Percentiles rank a stretch among this genome's conserved stretches.
Conservation (phyloP, 495 filamentous ascomycete species). For the Annulohypoxylon moriforme region DNA sequence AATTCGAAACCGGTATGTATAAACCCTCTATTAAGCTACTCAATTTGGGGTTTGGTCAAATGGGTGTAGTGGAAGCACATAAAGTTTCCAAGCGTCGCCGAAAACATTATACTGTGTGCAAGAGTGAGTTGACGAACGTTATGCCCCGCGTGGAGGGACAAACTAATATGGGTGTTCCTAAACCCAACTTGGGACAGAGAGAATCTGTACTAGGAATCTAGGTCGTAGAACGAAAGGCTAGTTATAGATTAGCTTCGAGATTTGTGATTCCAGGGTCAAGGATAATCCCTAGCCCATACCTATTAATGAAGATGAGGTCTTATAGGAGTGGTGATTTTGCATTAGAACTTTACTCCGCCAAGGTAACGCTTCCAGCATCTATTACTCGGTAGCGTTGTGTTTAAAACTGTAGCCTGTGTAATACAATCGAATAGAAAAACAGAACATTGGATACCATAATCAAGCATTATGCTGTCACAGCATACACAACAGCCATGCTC, state of each 20-base stretch:
- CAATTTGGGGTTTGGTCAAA: not conserved
- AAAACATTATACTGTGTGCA: not conserved
- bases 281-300: constrained; percentile 3
- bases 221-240: not conserved
- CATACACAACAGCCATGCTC: constrained; percentile 16
- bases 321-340: not conserved
- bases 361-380: not conserved
- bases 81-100: not conserved
- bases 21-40: not conserved
- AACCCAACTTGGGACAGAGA: not conserved
- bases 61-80: not conserved
- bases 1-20: constrained; percentile 6
- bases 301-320: not conserved
- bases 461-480: constrained; percentile 17
- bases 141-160: constrained; percentile 3
- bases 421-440: not conserved
- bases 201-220: not conserved
- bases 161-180: not conserved
- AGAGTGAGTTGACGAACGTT: not conserved
- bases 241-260: constrained; percentile 29
- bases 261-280: constrained; percentile 19
- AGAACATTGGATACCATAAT: not conserved
- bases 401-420: not conserved
- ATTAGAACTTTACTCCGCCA: not conserved
- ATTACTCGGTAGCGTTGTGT: not conserved